phyloP scores from a whole-genome alignment of 768 basidiomycete species.

The Psilocybe tampanensis region DNA sequence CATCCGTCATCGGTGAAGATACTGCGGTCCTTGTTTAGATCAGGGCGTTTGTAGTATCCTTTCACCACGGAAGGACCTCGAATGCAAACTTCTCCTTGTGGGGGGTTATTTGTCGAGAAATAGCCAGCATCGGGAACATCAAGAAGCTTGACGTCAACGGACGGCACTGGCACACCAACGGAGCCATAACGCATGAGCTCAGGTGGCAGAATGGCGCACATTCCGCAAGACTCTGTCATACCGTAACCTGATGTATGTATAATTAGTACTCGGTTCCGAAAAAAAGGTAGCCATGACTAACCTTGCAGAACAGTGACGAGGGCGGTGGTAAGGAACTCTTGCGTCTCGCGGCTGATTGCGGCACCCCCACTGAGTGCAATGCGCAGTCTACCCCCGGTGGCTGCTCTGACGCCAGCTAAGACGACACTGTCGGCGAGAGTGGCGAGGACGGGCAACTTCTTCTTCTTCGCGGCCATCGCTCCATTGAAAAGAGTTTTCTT shows the following conservation, averaged over 20 bases:
- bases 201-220: slow-evolving; percentile 88
- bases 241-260: slow-evolving; percentile 69
- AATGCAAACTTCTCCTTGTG: slow-evolving; percentile 88
- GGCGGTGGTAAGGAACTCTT: slow-evolving; percentile 84
- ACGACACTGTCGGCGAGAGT: slow-evolving; percentile 76
- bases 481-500: slow-evolving; percentile 81
- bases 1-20: slow-evolving; percentile 92
- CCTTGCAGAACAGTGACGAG: slow-evolving; percentile 88
- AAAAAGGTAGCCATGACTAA: slow-evolving; percentile 31
- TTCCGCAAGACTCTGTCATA: slow-evolving; percentile 94
- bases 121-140: slow-evolving; percentile 89
- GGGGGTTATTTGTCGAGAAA: slow-evolving; percentile 65
- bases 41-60: slow-evolving; percentile 90
- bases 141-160: slow-evolving; percentile 84
- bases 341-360: slow-evolving; percentile 82
- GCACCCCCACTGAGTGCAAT: slow-evolving; percentile 86
- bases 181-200: slow-evolving; percentile 72
- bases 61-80: slow-evolving; percentile 85
- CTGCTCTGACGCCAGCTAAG: slow-evolving; percentile 73
- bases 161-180: slow-evolving; percentile 89
- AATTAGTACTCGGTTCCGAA: background rate
- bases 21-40: slow-evolving; percentile 80
- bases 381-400: slow-evolving; percentile 87
- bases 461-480: slow-evolving; percentile 76
- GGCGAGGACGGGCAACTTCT: slow-evolving; percentile 63